These are phyloP conservation scores for Fraxinus albicans DNA, from an alignment of 305 asterid genomes.

Conservation along the genomic window DNA sequence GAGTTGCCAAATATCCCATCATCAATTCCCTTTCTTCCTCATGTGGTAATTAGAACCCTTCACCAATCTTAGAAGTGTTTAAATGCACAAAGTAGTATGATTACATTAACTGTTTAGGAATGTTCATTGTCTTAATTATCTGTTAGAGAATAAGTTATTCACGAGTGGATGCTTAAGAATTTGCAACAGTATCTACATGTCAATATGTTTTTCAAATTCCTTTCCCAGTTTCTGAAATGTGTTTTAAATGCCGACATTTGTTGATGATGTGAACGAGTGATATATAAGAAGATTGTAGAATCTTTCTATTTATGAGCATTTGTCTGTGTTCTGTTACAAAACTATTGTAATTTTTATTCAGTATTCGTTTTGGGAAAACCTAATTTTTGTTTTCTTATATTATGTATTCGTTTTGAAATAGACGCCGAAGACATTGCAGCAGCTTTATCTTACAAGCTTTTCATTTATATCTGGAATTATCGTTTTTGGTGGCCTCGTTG, in stretches of 20 bases:
- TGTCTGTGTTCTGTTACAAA: neutral
- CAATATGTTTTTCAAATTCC: neutral
- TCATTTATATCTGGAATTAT: slow-evolving; percentile 74
- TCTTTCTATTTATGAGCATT: neutral
- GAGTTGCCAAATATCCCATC: slow-evolving; percentile 93
- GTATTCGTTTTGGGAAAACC: neutral
- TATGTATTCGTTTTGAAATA: slow-evolving; percentile 31
- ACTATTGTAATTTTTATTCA: neutral
- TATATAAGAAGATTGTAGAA: neutral
- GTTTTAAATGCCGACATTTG: neutral
- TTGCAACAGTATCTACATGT: neutral
- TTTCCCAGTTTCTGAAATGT: neutral
- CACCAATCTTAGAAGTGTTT: neutral
- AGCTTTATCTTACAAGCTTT: slow-evolving; percentile 85
- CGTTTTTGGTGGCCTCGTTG: slow-evolving; percentile 78
- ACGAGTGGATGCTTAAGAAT: neutral
- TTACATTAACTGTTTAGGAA: neutral
- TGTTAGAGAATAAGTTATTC: neutral
- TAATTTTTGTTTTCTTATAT: neutral
- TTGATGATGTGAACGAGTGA: neutral
- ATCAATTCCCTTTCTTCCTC: slow-evolving; percentile 85
- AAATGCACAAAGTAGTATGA: neutral
- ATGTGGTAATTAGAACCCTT: slow-evolving; percentile 54
- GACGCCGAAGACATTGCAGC: slow-evolving; percentile 83
- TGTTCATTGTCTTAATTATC: neutral